Percentiles rank a stretch among this genome's conserved stretches.
phyloP scores from a whole-genome alignment of 2,329 filamentous ascomycete species.

The Mycosphaerella sp. region DNA sequence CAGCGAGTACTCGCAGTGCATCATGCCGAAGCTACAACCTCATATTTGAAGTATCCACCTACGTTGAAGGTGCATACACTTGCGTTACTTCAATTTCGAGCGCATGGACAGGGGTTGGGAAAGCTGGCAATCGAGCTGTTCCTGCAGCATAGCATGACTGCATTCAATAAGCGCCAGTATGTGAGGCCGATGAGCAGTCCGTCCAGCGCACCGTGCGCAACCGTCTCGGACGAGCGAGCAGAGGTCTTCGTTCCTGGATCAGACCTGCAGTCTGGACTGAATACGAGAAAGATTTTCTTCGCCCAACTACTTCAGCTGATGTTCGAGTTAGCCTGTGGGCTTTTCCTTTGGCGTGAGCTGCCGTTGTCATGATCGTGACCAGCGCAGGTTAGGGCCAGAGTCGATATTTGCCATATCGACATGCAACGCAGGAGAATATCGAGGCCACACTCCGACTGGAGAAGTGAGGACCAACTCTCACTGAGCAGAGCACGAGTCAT shows the following conservation, averaged over 20 bases:
- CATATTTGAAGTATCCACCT: not conserved
- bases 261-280: not conserved
- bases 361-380: not conserved
- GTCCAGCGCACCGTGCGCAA: not conserved
- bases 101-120: not conserved
- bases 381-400: not conserved
- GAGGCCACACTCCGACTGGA: not conserved
- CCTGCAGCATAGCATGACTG: not conserved
- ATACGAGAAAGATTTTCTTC: not conserved
- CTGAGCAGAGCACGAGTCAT: not conserved
- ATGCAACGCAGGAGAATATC: not conserved
- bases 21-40: constrained; percentile 1
- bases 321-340: not conserved
- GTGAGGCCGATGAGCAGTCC: not conserved
- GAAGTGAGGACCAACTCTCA: not conserved
- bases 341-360: not conserved
- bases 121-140: not conserved
- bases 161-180: not conserved
- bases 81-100: not conserved
- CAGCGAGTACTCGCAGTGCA: constrained; percentile 14
- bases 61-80: not conserved
- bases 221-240: not conserved
- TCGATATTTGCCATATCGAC: not conserved
- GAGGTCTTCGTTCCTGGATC: not conserved
- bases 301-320: not conserved